A percentile compares a stretch with the other conserved stretches of the same genome.
These are phyloP conservation scores for Globisporangium echinulatum DNA, from an alignment of 352 stramenopile species.

Conservation along the genomic window DNA sequence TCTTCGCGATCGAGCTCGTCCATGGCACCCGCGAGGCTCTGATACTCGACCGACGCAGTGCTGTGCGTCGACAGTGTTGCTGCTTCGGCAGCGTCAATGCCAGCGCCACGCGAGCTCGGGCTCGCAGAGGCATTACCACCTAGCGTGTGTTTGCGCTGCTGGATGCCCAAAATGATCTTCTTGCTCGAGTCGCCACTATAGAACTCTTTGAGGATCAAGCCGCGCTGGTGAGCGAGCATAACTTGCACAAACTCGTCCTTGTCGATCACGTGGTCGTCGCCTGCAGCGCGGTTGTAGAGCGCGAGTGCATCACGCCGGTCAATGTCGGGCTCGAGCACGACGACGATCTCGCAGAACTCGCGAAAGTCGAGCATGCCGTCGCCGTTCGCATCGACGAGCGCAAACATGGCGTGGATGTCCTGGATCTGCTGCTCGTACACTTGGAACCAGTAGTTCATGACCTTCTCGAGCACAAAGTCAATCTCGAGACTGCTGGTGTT, in stretches of 20 bases:
- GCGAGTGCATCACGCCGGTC: slow-evolving; percentile 47
- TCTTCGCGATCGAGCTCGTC: slow-evolving; percentile 41
- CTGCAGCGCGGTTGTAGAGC: slow-evolving; percentile 59
- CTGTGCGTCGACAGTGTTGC: too few species aligned
- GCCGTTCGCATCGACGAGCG: slow-evolving; percentile 57
- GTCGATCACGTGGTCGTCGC: slow-evolving; percentile 73
- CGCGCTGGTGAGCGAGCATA: slow-evolving; percentile 68
- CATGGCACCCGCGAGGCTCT: slow-evolving; percentile 16
- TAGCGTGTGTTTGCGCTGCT: slow-evolving; percentile 42
- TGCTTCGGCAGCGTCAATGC: background rate
- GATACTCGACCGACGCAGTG: slow-evolving; percentile 13
- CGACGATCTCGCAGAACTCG: slow-evolving; percentile 66
- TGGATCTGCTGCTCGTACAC: slow-evolving; percentile 74
- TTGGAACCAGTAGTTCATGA: slow-evolving; percentile 75
- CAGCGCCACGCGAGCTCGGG: background rate
- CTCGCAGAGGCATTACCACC: slow-evolving; percentile 4
- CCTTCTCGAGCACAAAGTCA: slow-evolving; percentile 63
- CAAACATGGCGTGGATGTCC: slow-evolving; percentile 72
- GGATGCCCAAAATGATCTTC: slow-evolving; percentile 40
- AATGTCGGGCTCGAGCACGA: slow-evolving; percentile 55
- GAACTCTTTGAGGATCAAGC: slow-evolving; percentile 56
- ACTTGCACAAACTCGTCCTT: slow-evolving; percentile 73
- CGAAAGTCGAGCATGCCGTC: slow-evolving; percentile 67
- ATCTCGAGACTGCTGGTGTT: slow-evolving; percentile 34
- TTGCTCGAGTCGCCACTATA: slow-evolving; percentile 46